Percentiles rank a stretch among this genome's conserved stretches.
Evolutionary conservation across 371 early-diverging fungal species (phyloP).

Genomic region (Apophysomyces sp.): DNA sequence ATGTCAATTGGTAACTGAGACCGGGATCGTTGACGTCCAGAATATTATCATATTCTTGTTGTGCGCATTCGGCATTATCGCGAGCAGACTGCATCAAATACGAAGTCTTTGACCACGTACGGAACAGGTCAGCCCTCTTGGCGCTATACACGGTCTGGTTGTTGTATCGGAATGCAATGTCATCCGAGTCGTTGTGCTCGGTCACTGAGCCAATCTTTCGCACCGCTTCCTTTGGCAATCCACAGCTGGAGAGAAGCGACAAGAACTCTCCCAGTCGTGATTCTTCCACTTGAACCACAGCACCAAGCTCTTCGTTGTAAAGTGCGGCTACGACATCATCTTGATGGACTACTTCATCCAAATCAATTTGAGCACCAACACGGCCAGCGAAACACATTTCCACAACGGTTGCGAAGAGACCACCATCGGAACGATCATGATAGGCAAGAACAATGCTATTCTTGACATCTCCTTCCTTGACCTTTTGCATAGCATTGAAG

Average conservation of each 20-base stretch:
- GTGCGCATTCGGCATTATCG: constrained; percentile 87
- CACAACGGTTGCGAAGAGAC: constrained; percentile 82
- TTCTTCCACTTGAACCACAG: constrained; percentile 82
- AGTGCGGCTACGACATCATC: constrained; percentile 66
- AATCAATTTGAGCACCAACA: constrained; percentile 71
- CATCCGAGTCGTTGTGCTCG: constrained; percentile 45
- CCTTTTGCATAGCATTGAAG: constrained; percentile 74
- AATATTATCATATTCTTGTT: constrained; percentile 77
- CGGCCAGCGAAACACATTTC: constrained; percentile 98
- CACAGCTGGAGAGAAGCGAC: constrained; percentile 45
- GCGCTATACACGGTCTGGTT: constrained; percentile 40
- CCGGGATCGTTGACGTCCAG: constrained; percentile 77
- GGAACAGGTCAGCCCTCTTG: constrained; percentile 70
- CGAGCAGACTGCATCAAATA: constrained; percentile 87
- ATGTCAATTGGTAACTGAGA: constrained; percentile 73
- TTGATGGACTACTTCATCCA: constrained; percentile 46
- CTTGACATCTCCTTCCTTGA: constrained; percentile 34
- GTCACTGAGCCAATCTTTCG: constrained; percentile 65
- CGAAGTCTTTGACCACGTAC: constrained; percentile 89
- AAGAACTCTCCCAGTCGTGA: constrained; percentile 58
- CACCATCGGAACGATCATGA: constrained; percentile 98
- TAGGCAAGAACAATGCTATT: constrained; percentile 80
- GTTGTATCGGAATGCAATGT: constrained; percentile 41
- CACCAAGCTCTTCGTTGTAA: constrained; percentile 97
- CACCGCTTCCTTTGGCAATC: constrained; percentile 56